Evolutionary conservation across 1,284 basidiomycete species (phyloP), one percentile per base, ranked within the genome.

Genomic region (Puccinia novopanici): DNA sequence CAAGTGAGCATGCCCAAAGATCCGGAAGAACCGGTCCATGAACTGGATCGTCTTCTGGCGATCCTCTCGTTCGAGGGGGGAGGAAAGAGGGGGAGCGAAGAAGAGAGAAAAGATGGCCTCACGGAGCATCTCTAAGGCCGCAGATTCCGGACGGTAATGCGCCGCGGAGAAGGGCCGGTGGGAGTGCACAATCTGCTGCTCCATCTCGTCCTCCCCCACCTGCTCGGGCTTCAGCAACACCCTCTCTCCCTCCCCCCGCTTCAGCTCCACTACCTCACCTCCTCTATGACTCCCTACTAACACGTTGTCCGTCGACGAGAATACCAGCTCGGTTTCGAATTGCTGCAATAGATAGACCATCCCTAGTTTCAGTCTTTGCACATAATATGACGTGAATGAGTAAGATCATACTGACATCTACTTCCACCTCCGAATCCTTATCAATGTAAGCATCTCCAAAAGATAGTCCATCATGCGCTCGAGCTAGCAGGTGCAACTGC

Each of bases 381-480:
- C n/a, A n/a, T n/a, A n/a, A n/a, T n/a, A n/a, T n/a, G n/a, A n/a
- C n/a, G n/a, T n/a, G n/a, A n/a, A n/a, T n/a, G n/a, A n/a, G n/a
- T n/a, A n/a, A n/a, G n/a, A n/a, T n/a, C 22, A 6, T 52, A 24
- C 84, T 65, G 27, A 84, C 84, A 76, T 83, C 82, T 15, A 83
- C 48, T 19, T 78, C 45, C 0, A 75, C 50, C 10, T 73, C 63
- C 13, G 78, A 42, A 17, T 82, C 61, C 37, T 82, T 52, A n/a
- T 76, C 76, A 15, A 85, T 67, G 3, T 79, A 81, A 17, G 84
- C 82, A 55, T 85, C 84, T 9, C 80, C 81, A 24, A 82, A 83
- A 6, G 84, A 84, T 19, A 82, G 37, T 8, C 57, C 57, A 22
- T 84, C 83, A 2, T 77, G 75, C 6, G 72, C 79, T 27, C 37